A percentile compares a stretch with the other conserved stretches of the same genome.
phyloP scores from a whole-genome alignment of 345 rosid species.

The Syzygium grande region DNA sequence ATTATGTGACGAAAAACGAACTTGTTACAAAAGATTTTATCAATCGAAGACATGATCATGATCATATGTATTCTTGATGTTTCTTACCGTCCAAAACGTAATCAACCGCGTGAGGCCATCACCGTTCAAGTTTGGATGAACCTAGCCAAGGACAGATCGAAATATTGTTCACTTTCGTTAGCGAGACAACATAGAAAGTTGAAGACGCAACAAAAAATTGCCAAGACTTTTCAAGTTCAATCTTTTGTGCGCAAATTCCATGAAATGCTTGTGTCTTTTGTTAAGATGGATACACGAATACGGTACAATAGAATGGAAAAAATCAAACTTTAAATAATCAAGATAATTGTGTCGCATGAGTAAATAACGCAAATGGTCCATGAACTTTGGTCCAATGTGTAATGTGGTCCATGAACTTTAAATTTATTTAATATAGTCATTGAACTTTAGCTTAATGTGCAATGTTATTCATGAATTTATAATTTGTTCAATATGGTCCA shows the following conservation, averaged over 20 bases:
- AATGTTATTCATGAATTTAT: too few species aligned
- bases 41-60: background rate
- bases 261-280: background rate
- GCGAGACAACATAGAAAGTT: background rate
- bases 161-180: background rate
- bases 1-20: background rate
- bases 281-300: background rate
- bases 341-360: background rate
- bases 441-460: too few species aligned
- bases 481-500: too few species aligned
- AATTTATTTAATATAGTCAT: too few species aligned
- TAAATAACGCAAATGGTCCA: too few species aligned
- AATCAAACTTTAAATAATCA: background rate
- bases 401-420: too few species aligned
- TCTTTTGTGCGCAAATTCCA: background rate
- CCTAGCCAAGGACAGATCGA: background rate
- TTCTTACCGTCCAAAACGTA: background rate
- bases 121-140: background rate
- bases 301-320: background rate
- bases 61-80: background rate
- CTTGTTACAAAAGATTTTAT: background rate
- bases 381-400: too few species aligned
- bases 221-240: background rate
- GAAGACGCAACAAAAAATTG: background rate
- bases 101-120: background rate